Base-by-base conservation (phyloP, 257 asterid species). In the Oldenlandia corymbosa region DNA sequence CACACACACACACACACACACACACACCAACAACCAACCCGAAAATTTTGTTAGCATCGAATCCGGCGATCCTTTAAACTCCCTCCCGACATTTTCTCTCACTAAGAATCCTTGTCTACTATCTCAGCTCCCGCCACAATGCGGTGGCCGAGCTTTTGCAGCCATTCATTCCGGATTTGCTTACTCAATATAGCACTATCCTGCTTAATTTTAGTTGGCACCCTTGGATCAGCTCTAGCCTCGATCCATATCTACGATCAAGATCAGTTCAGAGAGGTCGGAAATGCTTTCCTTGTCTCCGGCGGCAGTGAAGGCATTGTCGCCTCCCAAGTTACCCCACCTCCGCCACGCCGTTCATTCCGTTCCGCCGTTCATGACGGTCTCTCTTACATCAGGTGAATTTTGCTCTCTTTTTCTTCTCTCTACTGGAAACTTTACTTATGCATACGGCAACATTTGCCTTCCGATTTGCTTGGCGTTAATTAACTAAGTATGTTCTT, bases 251-350 rank as follows among this genome's bases (percentile, higher is more conserved):
- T 59, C 80, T 93, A 93, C 83, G 73, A 76, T 68, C 85, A 82
- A 70, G 95, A 85, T 87, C 89, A 90, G 2, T 75, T 93, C 73
- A 86, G 94, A 62, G 99, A 93, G 82, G 99, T 93, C 72, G 99
- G 99, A 60, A 93, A 81, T 84, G 90, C 96, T 21, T 90, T 74
- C 79, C 95, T 93, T 47, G 82, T 80, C 57, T 83, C 96, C 72
- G 99, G 97, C 28, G 99, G 99, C 68, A 90, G 96, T 71, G 99
- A 93, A 76, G 99, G 99, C 75, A 63, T 93, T 74, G 72, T 80
- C 58, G 83, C 87, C 71, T 52, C 75, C 45, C 74, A 51, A 4
- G 41, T 31, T 47, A 39, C 64, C 48, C 67, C 68, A 58, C 72
- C 78, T 54, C 79, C 67, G 51, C 79, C 71, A 23, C 79, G 73